These are phyloP conservation scores for Mortierella antarctica DNA, from an alignment of 192 early-diverging fungal genomes.

Conservation along the genomic window DNA sequence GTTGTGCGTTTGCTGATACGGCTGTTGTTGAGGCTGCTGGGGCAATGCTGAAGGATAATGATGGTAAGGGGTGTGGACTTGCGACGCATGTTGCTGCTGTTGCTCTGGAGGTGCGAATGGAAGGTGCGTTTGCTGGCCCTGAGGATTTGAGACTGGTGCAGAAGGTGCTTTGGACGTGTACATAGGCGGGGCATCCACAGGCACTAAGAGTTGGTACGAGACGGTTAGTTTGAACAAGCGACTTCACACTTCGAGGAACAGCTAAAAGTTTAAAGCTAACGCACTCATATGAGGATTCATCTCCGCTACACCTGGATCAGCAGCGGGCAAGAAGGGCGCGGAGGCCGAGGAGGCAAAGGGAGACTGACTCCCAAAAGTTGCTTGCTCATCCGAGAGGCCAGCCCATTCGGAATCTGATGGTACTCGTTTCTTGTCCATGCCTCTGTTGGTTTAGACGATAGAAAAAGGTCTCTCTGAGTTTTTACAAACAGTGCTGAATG, in stretches of 20 bases:
- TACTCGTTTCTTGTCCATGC: background rate
- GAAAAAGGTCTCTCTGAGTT: too few relatives aligned
- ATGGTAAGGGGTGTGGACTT: background rate
- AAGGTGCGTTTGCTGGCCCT: background rate
- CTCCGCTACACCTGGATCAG: background rate
- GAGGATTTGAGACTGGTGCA: background rate
- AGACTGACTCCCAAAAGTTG: slow-evolving; percentile 30
- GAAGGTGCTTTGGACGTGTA: slow-evolving; percentile 3
- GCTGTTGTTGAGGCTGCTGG: background rate
- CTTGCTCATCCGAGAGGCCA: slow-evolving; percentile 10
- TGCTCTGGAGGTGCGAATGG: background rate
- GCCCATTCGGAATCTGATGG: slow-evolving; percentile 1
- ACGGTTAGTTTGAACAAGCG: background rate
- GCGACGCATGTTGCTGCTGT: background rate
- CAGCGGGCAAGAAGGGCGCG: background rate
- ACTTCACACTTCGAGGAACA: too few relatives aligned
- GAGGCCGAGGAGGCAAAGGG: slow-evolving; percentile 18
- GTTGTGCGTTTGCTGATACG: background rate
- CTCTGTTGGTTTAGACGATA: background rate
- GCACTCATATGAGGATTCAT: background rate
- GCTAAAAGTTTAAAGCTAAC: background rate
- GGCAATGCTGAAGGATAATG: background rate
- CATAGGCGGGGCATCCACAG: slow-evolving; percentile 15
- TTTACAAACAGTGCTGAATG: background rate
- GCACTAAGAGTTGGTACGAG: background rate